Base-by-base conservation (phyloP, 805 yeast species). In the Schizosaccharomyces octosporus region DNA sequence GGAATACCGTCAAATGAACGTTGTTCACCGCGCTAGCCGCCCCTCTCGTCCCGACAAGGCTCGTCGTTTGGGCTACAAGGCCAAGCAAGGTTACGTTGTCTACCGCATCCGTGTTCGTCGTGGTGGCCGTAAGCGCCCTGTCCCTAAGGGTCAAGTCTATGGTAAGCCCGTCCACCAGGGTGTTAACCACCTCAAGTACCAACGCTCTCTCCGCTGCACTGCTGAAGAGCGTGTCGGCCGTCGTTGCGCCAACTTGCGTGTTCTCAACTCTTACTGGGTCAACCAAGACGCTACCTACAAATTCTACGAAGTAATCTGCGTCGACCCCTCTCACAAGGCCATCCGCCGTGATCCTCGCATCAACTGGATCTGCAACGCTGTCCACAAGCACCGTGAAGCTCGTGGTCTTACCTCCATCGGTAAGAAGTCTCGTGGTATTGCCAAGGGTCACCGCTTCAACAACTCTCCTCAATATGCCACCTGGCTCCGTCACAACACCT, bases 41-140 rank as follows among this genome's bases (percentile, higher is more conserved):
- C 98, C 98, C 73, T 85, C 97, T 71, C 89, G 97, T 80, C 98
- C 98, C 78, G 98, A 93, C 80, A 93, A 93, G 93, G 98, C 98
- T 74, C 90, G 98, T 84, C 87, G 95, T 79, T 85, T 93, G 74
- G 98, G 98, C 72, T 93, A 93, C 96, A 93, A 93, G 85, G 97
- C 98, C 79, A 93, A 93, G 85, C 98, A 93, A 83, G 98, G 98
- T 72, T 93, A 87, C 77, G 96, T 86, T 70, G 82, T 93, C 83
- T 93, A 80, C 96, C 85, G 98, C 79, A 80, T 90, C 78, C 87
- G 98, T 80, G 97, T 93, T 73, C 87, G 97, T 81, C 87, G 98
- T 81, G 98, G 98, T 83, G 90, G 90, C 83, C 89, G 98, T 86
- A 93, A 93, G 96, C 87, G 95, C 81, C 97, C 97, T 73, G 97